Evolutionary conservation across 768 basidiomycete genomes (phyloP).

Genomic region (Floccularia luteovirens): DNA sequence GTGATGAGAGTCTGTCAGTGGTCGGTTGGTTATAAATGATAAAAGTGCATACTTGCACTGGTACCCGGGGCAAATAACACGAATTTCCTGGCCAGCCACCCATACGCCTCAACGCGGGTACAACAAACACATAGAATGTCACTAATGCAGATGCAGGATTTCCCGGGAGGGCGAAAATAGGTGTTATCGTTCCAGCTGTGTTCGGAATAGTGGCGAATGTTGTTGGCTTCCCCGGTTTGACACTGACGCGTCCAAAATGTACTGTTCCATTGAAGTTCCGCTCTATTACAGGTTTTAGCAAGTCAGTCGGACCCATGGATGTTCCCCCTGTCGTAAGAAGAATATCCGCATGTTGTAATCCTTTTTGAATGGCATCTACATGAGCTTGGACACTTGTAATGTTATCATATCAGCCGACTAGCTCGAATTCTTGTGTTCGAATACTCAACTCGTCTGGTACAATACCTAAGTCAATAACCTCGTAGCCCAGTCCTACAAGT

Average conservation of each 20-base stretch:
- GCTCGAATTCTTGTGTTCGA: too few relatives aligned
- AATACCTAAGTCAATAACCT: slow-evolving; percentile 76
- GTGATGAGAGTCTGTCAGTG: not conserved
- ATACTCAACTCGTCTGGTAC: slow-evolving; percentile 59
- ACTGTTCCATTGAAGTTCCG: slow-evolving; percentile 65
- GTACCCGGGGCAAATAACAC: slow-evolving; percentile 53
- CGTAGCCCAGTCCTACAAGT: slow-evolving; percentile 66
- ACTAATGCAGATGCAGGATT: slow-evolving; percentile 88
- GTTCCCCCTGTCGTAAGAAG: slow-evolving; percentile 85
- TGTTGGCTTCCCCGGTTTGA: slow-evolving; percentile 86
- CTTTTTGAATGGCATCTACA: slow-evolving; percentile 45
- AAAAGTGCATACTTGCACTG: slow-evolving; percentile 47
- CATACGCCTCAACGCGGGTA: slow-evolving; percentile 68
- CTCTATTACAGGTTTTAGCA: slow-evolving; percentile 86
- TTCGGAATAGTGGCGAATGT: slow-evolving; percentile 76
- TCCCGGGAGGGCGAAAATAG: slow-evolving; percentile 80
- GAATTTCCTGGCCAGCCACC: slow-evolving; percentile 55
- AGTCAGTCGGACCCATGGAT: slow-evolving; percentile 84
- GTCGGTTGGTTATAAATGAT: not conserved
- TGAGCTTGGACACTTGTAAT: slow-evolving; percentile 48
- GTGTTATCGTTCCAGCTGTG: slow-evolving; percentile 33
- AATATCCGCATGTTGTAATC: slow-evolving; percentile 60
- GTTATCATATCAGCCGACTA: not conserved
- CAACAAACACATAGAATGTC: slow-evolving; percentile 77
- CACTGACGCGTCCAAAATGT: slow-evolving; percentile 80